A percentile compares a stretch with the other conserved stretches of the same genome.
phyloP scores from a whole-genome alignment of 1,284 basidiomycete genomes.

The Fereydounia khargensis region DNA sequence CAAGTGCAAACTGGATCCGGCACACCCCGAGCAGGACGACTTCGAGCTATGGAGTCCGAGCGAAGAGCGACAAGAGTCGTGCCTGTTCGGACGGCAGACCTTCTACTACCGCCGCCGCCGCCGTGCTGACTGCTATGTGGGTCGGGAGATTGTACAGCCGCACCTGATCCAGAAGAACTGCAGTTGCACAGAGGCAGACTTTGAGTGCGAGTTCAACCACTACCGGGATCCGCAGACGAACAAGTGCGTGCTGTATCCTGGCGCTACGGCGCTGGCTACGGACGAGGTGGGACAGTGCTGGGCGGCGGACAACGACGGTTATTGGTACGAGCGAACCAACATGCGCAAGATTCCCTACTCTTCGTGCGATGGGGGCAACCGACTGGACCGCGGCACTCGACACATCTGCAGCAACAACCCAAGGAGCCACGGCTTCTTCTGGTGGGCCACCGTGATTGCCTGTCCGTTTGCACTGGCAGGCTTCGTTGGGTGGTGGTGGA shows the following conservation, averaged over 20 bases:
- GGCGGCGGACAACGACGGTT: conserved; percentile 36
- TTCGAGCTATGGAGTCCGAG: conserved; percentile 56
- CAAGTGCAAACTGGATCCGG: conserved; percentile 42
- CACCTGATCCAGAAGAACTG: conserved; percentile 39
- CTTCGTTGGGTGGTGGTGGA: conserved; percentile 44
- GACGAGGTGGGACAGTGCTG: conserved; percentile 42
- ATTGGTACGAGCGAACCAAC: conserved; percentile 53
- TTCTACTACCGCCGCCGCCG: conserved; percentile 53
- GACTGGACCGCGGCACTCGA: conserved; percentile 45
- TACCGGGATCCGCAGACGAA: conserved; percentile 35
- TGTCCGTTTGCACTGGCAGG: conserved; percentile 34
- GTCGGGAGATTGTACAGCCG: conserved; percentile 42
- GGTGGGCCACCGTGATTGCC: conserved; percentile 48
- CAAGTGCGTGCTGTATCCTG: conserved; percentile 46
- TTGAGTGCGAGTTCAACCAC: conserved; percentile 57
- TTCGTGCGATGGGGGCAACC: conserved; percentile 40
- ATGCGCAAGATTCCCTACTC: conserved; percentile 51
- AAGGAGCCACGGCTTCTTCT: conserved; percentile 41
- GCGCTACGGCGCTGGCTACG: conserved; percentile 18
- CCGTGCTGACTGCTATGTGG: conserved; percentile 50
- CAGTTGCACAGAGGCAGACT: conserved; percentile 48
- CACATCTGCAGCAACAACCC: conserved; percentile 41
- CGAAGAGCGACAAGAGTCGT: conserved; percentile 47
- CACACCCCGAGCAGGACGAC: conserved; percentile 41
- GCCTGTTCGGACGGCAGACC: conserved; percentile 52